phyloP scores from a whole-genome alignment of 2,329 filamentous ascomycete genomes.

The Exophiala viscosa region DNA sequence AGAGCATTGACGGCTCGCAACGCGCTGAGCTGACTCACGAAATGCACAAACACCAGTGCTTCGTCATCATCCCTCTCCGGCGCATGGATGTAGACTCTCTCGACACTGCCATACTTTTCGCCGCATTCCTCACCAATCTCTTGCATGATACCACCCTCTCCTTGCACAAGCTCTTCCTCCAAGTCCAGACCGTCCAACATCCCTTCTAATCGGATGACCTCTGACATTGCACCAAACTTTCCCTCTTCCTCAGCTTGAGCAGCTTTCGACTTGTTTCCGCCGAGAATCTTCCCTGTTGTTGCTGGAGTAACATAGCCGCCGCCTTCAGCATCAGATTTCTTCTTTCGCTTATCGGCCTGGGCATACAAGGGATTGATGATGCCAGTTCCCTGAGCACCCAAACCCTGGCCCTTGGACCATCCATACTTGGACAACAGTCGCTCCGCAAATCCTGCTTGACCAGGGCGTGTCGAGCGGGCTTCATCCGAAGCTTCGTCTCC shows the following conservation, averaged over 20 bases:
- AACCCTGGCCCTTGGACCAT: slow-evolving; percentile 81
- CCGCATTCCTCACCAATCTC: slow-evolving; percentile 94
- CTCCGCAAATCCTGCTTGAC: slow-evolving; percentile 79
- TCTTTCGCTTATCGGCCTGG: slow-evolving; percentile 80
- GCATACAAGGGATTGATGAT: slow-evolving; percentile 81
- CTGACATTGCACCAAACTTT: slow-evolving; percentile 70
- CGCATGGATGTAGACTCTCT: slow-evolving; percentile 65
- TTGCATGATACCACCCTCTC: slow-evolving; percentile 68
- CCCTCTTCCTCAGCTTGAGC: slow-evolving; percentile 48
- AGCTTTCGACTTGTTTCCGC: slow-evolving; percentile 54
- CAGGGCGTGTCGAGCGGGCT: slow-evolving; percentile 64
- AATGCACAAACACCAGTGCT: slow-evolving; percentile 83
- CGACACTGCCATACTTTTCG: slow-evolving; percentile 80
- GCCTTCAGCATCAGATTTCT: slow-evolving; percentile 71
- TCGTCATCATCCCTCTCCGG: slow-evolving; percentile 40
- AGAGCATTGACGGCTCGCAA: slow-evolving; percentile 85
- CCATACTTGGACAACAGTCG: slow-evolving; percentile 91
- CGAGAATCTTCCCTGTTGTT: slow-evolving; percentile 74
- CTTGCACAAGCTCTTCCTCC: slow-evolving; percentile 67
- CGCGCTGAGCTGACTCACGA: slow-evolving; percentile 79
- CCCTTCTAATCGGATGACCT: slow-evolving; percentile 74
- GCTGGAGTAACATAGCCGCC: slow-evolving; percentile 70
- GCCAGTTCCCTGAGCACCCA: slow-evolving; percentile 76
- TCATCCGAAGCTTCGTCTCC: slow-evolving; percentile 34
- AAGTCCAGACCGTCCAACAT: slow-evolving; percentile 87